Conservation (phyloP, 2,329 filamentous ascomycete genomes). For the Ascocoryne sarcoides region DNA sequence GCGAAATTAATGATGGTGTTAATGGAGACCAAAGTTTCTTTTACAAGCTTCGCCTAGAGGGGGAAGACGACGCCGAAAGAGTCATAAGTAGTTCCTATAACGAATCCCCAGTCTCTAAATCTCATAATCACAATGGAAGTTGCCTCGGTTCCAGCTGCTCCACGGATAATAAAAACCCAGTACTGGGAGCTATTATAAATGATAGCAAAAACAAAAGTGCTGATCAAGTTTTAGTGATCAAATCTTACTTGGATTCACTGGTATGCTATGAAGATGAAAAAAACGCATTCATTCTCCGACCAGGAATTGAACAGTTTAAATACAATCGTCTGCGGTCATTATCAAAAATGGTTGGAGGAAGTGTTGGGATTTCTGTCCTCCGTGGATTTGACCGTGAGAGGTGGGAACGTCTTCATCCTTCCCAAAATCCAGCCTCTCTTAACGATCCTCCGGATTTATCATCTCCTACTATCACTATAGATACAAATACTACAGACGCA, state of each 20-base stretch:
- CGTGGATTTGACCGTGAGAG: constrained; percentile 72
- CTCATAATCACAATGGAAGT: constrained; percentile 10
- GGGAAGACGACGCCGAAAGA: constrained; percentile 31
- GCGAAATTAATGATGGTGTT: constrained; percentile 82
- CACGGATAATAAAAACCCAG: not conserved
- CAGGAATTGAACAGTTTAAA: constrained; percentile 72
- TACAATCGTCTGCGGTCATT: constrained; percentile 78
- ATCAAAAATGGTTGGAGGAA: constrained; percentile 64
- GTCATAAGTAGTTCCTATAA: constrained; percentile 12
- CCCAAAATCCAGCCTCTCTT: constrained; percentile 25
- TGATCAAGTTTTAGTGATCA: constrained; percentile 27
- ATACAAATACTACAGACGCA: constrained; percentile 26
- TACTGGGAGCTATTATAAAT: not conserved
- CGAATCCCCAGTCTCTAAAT: too few species aligned
- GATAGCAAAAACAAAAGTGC: not conserved
- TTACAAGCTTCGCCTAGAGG: constrained; percentile 66
- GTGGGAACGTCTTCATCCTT: constrained; percentile 63
- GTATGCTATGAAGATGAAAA: constrained; percentile 75
- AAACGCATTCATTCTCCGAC: constrained; percentile 77
- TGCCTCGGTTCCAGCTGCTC: not conserved
- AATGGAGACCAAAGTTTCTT: constrained; percentile 86
- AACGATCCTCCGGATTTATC: constrained; percentile 19
- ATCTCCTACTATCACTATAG: constrained; percentile 11
- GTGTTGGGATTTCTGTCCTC: constrained; percentile 78
- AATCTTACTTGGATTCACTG: constrained; percentile 63